A percentile compares a stretch with the other conserved stretches of the same genome.
phyloP scores from a whole-genome alignment of 2,329 filamentous ascomycete genomes.

The Blastomyces percursus region DNA sequence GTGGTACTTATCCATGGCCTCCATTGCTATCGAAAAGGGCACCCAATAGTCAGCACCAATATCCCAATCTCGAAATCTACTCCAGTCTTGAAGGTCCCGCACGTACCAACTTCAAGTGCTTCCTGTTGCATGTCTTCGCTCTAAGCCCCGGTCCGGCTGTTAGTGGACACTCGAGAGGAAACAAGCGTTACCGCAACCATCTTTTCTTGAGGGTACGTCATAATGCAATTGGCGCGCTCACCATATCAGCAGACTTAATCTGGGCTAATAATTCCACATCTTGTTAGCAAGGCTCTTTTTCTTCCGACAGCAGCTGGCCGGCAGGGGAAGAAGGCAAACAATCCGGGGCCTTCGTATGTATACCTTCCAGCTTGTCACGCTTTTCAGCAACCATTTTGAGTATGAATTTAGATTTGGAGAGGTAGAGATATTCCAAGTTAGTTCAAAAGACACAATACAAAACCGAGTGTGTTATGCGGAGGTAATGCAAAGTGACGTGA shows the following conservation, averaged over 20 bases:
- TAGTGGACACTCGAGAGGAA: conserved; percentile 12
- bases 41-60: conserved; percentile 16
- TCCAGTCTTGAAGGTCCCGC: background rate
- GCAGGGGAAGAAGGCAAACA: background rate
- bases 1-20: conserved; percentile 60
- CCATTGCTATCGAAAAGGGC: conserved; percentile 44
- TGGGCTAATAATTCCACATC: conserved; percentile 52
- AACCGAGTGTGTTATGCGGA: background rate
- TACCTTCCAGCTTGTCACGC: conserved; percentile 69
- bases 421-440: background rate
- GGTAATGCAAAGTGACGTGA: background rate
- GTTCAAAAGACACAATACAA: background rate
- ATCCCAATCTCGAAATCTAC: background rate
- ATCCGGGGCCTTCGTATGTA: background rate
- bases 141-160: conserved; percentile 40
- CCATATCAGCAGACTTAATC: conserved; percentile 98
- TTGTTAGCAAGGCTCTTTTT: background rate
- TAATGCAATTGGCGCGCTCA: conserved; percentile 29
- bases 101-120: conserved; percentile 85
- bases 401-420: background rate
- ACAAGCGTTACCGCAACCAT: conserved; percentile 2
- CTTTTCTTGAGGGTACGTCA: conserved; percentile 23
- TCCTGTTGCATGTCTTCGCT: conserved; percentile 96
- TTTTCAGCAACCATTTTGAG: conserved; percentile 39
- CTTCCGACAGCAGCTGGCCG: background rate